Evolutionary conservation across 2,329 filamentous ascomycete species (phyloP), one percentile per base, ranked within the genome.

Genomic region (Akanthomyces lecanii): DNA sequence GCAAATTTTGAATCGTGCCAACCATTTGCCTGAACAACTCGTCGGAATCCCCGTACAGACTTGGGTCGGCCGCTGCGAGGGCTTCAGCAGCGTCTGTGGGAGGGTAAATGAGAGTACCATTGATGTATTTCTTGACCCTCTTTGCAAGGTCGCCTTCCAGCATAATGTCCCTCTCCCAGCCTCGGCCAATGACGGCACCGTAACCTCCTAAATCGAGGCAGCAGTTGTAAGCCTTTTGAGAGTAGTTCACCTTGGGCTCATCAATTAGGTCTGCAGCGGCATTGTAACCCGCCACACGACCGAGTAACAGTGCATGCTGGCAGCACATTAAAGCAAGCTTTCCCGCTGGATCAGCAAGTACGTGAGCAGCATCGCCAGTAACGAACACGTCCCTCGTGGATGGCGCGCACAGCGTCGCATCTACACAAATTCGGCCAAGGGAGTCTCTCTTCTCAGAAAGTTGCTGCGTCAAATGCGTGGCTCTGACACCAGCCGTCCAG

Each of bases 401-500:
- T 3, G 68, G 62, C 14, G 72, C 70, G n/a, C 40, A 12, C 4
- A 77, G 70, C 25, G 72, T 58, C 5, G 52, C 28, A 52, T 74
- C 66, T 5, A 76, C 75, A 6, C 66, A 60, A 0, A 77, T 64
- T 10, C 75, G 71, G 4, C 67, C 68, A 3, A 71, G 65, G 0
- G 36, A 2, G 48, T 77, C 75, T 25, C 65, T 75, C 4, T 64
- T 18, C 1, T 68, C 70, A 0, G 67, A 62, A n/a, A 78, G 70
- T 21, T 76, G 74, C 18, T 69, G 60, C 0, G 75, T 74, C 25
- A 78, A 65, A 0, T 68, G 63, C 0, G 70, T 71, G 1, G 75
- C 75, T 16, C 62, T 62, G 38, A 77, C 66, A 0, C 76, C 75
- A 0, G 72, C 76, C 0, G 76, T 77, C 75, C 76, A 78, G 6